phyloP scores from a whole-genome alignment of 805 yeast genomes.

The Hanseniaspora thailandica region DNA sequence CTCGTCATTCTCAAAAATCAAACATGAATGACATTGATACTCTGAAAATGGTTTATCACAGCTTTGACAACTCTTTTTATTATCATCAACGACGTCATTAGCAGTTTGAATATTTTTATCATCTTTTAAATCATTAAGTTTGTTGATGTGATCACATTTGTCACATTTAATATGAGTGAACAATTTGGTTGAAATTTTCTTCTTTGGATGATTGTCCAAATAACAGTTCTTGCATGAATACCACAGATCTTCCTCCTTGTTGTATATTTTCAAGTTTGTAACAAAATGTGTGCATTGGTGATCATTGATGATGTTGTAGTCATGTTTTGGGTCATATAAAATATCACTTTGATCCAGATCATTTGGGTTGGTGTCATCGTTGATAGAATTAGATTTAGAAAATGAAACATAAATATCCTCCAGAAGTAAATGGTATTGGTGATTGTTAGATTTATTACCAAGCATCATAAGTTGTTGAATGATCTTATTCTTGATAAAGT shows the following conservation, averaged over 20 bases:
- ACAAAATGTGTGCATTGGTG: not conserved
- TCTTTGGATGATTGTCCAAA: not conserved
- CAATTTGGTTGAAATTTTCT: not conserved
- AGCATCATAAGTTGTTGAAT: slow-evolving; percentile 8
- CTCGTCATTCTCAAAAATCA: slow-evolving; percentile 71
- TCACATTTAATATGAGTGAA: slow-evolving; percentile 5
- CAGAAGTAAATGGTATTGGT: not conserved
- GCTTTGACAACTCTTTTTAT: not conserved
- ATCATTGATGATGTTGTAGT: slow-evolving; percentile 1
- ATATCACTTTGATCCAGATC: not conserved
- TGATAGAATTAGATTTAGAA: not conserved
- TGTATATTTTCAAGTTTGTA: not conserved
- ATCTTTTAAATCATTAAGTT: not conserved
- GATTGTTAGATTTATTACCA: not conserved
- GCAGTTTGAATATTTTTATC: not conserved
- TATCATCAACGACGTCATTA: not conserved
- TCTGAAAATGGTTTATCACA: slow-evolving; percentile 43
- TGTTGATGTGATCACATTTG: not conserved
- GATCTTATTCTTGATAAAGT: not conserved
- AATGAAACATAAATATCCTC: not conserved
- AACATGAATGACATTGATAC: slow-evolving; percentile 70
- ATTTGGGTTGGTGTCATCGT: not conserved
- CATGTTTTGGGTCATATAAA: not conserved
- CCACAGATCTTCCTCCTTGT: not conserved
- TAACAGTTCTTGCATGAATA: slow-evolving; percentile 11